Evolutionary conservation across 805 yeast species (phyloP).

Genomic region (Jamesozyma gamospora): DNA sequence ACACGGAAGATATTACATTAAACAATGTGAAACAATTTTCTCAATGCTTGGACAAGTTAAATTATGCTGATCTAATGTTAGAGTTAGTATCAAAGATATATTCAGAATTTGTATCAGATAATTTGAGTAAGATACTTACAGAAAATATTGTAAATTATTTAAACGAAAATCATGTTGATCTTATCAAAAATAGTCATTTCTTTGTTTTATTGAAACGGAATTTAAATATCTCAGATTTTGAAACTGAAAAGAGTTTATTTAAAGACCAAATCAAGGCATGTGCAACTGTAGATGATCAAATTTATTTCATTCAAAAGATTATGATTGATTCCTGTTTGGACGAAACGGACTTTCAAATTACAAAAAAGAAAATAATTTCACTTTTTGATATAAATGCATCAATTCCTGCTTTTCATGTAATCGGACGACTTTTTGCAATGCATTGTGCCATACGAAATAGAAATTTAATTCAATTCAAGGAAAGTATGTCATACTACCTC

Average conservation of each 20-base stretch:
- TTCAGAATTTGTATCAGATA: constrained; percentile 4
- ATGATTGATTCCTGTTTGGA: not conserved
- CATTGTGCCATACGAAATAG: constrained; percentile 6
- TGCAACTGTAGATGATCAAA: not conserved
- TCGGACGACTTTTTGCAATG: constrained; percentile 9
- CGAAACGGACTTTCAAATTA: constrained; percentile 3
- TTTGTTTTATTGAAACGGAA: constrained; percentile 20
- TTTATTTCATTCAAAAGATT: not conserved
- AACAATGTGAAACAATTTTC: constrained; percentile 10
- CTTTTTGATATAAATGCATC: constrained; percentile 3
- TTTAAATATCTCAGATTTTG: constrained; percentile 21
- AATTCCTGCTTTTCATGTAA: constrained; percentile 6
- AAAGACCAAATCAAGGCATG: constrained; percentile 9
- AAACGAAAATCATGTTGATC: constrained; percentile 16
- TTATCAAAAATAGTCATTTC: constrained; percentile 13
- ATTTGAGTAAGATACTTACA: constrained; percentile 1
- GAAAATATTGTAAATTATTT: constrained; percentile 10
- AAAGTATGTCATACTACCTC: constrained; percentile 6
- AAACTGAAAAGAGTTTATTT: constrained; percentile 20
- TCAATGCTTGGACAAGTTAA: constrained; percentile 7
- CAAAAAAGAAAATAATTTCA: constrained; percentile 10
- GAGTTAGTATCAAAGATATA: constrained; percentile 9
- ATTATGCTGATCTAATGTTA: constrained; percentile 9
- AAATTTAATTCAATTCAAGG: constrained; percentile 1
- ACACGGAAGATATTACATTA: constrained; percentile 2